Base-by-base conservation (phyloP, 129 eudicot species). In the Lactuca saligna region DNA sequence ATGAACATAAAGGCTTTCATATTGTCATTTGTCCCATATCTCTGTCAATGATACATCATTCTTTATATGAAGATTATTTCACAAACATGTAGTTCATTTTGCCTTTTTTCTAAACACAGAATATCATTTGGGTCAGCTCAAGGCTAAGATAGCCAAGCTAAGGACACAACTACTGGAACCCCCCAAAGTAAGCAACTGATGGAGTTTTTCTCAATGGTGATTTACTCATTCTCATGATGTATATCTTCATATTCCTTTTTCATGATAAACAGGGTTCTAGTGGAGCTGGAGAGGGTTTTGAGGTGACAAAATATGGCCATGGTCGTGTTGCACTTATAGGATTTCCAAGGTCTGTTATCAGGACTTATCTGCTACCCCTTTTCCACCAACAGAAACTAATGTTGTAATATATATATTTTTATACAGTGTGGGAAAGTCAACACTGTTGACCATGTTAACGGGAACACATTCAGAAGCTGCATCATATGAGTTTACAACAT, bases 381-480 rank as follows among this genome's bases (percentile, higher is more conserved):
- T 33, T 53, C 55, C 34, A 32, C 46, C 66, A 17, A 62, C 44
- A 68, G 38, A 35, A 37, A 35, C 17, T 17, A 8, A 4, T 5
- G 25, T 63, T 78, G 8, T 38, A 12, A 17, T 62, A 65, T 46
- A 0, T 66, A 32, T 66, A n/a, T 46, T 29, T 78, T 0, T 68
- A 3, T 64, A 37, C 74, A 89, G 97, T 84, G 98, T 89, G 72
- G 99, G 99, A 63, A 93, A 93, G 78, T 93, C 99, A 9, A 93
- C 98, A 5, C 97, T 93, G 16, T 65, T 93, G 65, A 93, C 98
- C 49, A 74, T 90, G 84, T 73, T 93, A 78, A 93, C 97, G 33
- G 99, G 99, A 80, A 89, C 95, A 15, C 98, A 87, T 70, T 93
- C 97, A 20, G 99, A 93, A 83, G 95, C 99, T 58, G 99, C 99